Base-by-base conservation (phyloP, 2,329 filamentous ascomycete species). In the Colletotrichum lentis region DNA sequence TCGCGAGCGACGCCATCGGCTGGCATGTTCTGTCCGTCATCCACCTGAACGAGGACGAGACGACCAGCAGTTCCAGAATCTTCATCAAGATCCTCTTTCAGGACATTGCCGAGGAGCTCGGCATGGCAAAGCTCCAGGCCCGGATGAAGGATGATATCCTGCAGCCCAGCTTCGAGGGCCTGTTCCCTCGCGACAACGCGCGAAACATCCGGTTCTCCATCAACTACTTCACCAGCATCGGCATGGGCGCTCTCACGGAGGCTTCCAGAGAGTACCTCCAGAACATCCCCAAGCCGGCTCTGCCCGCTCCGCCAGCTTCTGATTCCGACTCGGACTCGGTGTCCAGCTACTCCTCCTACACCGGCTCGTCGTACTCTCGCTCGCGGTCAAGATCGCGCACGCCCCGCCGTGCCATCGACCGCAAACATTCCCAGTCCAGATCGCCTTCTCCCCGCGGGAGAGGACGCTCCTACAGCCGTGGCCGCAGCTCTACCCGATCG, bases 191-290 rank as follows among this genome's bases (percentile, higher is more conserved):
- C 69, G 94, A 98, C 77, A 93, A 94, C 74, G 88, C 94, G 27
- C 90, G 92, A 76, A 96, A 97, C 79, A 94, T 94, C 46, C 90
- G 95, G 62, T 99, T 99, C 84, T 93, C 94, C 58, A 97, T 99
- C 89, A 99, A 99, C 81, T 99, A 97, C 85, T 98, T 99, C 79
- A 99, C 96, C 11, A 96, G 94, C 74, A 97, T 99, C 74, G 94
- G 94, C 67, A 96, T 99, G 92, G 96, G 96, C 76, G 89, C 88
- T 27, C 85, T 99, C 70, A 99, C 96, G 2, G 96, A 99, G 77
- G 92, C 94, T 72, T 97, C 97, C 93, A 90, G 96, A 78, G 93
- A 96, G 75, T 89, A 91, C 76, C 85, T 99, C 64, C 91, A 94
- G 77, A 97, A 94, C 75, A 88, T 96, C 79, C 94, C 94, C 14